Conservation (phyloP, 768 basidiomycete species). For the Phylloporus rhodoxanthus region DNA sequence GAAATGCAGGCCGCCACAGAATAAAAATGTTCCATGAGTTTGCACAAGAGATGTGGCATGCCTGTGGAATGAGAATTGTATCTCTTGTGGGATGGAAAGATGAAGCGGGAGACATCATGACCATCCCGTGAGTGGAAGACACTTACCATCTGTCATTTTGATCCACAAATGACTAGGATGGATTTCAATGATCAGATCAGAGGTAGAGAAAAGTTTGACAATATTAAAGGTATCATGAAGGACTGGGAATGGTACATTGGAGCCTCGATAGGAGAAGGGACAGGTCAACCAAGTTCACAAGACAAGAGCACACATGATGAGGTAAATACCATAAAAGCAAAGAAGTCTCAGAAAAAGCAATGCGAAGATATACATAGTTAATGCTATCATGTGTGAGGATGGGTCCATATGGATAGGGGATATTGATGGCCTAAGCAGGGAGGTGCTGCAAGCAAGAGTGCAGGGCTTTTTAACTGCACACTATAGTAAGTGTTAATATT, state of each 20-base stretch:
- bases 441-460: background rate
- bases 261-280: background rate
- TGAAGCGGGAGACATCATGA: background rate
- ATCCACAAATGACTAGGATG: background rate
- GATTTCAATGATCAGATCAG: background rate
- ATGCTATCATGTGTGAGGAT: background rate
- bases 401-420: background rate
- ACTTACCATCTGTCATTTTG: too few species aligned
- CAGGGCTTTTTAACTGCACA: background rate
- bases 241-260: background rate
- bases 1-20: background rate
- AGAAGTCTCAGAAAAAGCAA: too few species aligned
- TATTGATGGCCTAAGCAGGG: background rate
- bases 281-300: too few species aligned
- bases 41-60: background rate
- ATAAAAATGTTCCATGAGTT: background rate
- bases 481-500: too few species aligned
- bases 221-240: too few species aligned
- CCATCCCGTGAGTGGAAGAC: too few species aligned
- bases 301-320: too few species aligned
- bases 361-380: background rate
- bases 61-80: background rate
- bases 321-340: background rate
- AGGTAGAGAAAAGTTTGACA: background rate
- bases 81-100: background rate